Evolutionary conservation across 108 stramenopile genomes (phyloP).

Genomic region (Pseudonitzschia multiseries): DNA sequence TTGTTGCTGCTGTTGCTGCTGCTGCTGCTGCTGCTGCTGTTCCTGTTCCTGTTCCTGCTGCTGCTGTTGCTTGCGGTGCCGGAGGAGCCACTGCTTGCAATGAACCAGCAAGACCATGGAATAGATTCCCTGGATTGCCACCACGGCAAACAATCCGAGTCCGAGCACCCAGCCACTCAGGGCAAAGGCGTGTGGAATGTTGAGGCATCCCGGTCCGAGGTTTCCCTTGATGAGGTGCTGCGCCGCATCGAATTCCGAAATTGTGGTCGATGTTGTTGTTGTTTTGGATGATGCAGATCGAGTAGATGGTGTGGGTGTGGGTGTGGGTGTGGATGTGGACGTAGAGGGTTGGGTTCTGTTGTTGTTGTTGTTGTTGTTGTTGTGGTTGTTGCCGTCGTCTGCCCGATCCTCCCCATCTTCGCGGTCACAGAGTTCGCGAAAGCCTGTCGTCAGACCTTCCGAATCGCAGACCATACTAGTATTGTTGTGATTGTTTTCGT

Average conservation of each 20-base stretch:
- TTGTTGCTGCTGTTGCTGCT: not conserved
- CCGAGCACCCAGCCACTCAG: slow-evolving; percentile 21
- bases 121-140: slow-evolving; percentile 43
- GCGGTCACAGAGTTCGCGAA: not conserved
- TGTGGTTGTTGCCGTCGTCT: not conserved
- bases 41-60: not conserved
- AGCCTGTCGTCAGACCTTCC: not conserved
- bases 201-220: slow-evolving; percentile 48
- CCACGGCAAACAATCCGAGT: slow-evolving; percentile 19
- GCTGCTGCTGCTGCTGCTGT: not conserved
- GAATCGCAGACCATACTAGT: not conserved
- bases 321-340: no score
- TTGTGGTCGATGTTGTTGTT: no score
- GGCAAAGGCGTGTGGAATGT: slow-evolving; percentile 44
- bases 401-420: not conserved
- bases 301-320: no score
- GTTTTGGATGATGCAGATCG: no score
- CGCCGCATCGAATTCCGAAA: slow-evolving; percentile 31
- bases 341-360: no score
- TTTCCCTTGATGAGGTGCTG: slow-evolving; percentile 44
- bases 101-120: slow-evolving; percentile 37
- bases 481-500: not conserved
- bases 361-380: not conserved
- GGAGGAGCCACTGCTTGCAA: slow-evolving; percentile 22
- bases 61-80: not conserved